Conservation (phyloP, 1,139 yeast species). For the Fermentozyma sake region DNA sequence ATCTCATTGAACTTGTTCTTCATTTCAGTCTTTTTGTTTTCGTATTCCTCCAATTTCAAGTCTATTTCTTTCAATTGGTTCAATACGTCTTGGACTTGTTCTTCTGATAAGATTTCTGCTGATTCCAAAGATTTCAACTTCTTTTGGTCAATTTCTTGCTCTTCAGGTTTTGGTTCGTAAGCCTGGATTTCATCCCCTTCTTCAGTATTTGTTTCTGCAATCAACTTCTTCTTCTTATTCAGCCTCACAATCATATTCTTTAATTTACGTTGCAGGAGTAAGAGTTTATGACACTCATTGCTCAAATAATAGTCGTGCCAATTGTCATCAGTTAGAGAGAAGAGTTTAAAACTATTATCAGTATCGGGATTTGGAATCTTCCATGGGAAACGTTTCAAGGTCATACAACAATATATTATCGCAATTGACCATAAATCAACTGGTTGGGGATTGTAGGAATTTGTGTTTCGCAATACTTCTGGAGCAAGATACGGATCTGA, state of each 20-base stretch:
- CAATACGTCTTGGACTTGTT: slow-evolving; percentile 29
- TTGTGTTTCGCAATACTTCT: slow-evolving; percentile 70
- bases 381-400: slow-evolving; percentile 94
- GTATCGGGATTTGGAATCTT: slow-evolving; percentile 78
- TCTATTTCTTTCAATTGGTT: slow-evolving; percentile 36
- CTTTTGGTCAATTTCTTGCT: slow-evolving; percentile 4
- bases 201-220: slow-evolving; percentile 10
- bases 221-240: slow-evolving; percentile 37
- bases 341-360: slow-evolving; percentile 74
- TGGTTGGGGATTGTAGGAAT: slow-evolving; percentile 82
- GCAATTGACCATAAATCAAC: slow-evolving; percentile 97
- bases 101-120: slow-evolving; percentile 31
- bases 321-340: slow-evolving; percentile 52
- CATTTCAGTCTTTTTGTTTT: slow-evolving; percentile 31
- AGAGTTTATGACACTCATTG: slow-evolving; percentile 45
- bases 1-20: slow-evolving; percentile 28
- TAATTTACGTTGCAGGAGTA: slow-evolving; percentile 42
- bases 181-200: slow-evolving; percentile 4
- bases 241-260: slow-evolving; percentile 40
- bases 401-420: slow-evolving; percentile 93
- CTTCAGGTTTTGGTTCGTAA: slow-evolving; percentile 3
- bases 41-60: slow-evolving; percentile 34
- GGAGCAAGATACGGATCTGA: slow-evolving; percentile 98
- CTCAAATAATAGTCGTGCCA: slow-evolving; percentile 51
- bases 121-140: slow-evolving; percentile 10